These are phyloP conservation scores for Epichloe bromicola DNA, from an alignment of 2,329 filamentous ascomycete species.

Conservation along the genomic window DNA sequence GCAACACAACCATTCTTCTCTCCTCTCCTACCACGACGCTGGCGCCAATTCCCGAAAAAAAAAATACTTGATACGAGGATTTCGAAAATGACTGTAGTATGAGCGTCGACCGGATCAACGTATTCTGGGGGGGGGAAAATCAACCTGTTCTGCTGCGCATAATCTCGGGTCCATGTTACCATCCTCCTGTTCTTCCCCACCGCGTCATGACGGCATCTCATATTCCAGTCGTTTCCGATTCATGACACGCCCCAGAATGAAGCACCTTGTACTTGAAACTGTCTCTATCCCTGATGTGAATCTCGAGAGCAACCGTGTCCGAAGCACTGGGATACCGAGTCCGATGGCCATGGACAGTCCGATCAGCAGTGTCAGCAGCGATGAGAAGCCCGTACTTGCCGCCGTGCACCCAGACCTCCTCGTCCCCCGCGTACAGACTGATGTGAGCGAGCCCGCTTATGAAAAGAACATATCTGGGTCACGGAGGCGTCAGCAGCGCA, in stretches of 20 bases:
- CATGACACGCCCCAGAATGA: constrained; percentile 1
- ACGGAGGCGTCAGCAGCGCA: not conserved
- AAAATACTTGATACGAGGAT: not conserved
- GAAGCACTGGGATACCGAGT: constrained; percentile 26
- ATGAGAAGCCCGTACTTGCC: constrained; percentile 28
- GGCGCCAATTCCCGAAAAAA: not conserved
- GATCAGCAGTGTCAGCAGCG: constrained; percentile 27
- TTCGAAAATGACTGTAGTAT: no score
- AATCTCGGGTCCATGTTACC: not conserved
- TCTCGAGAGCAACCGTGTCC: constrained; percentile 21
- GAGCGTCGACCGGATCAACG: no score
- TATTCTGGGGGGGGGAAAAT: no score
- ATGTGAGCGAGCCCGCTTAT: constrained; percentile 26
- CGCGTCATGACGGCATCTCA: not conserved
- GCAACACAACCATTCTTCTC: not conserved
- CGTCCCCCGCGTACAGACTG: constrained; percentile 23
- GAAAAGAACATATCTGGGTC: constrained; percentile 21
- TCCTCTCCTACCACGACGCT: not conserved
- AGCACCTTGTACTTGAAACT: constrained; percentile 6
- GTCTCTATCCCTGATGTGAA: constrained; percentile 3
- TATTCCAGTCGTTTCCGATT: constrained; percentile 3
- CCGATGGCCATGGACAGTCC: constrained; percentile 25
- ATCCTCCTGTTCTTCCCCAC: not conserved
- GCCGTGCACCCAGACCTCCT: constrained; percentile 24
- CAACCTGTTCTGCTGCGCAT: not conserved